phyloP scores from a whole-genome alignment of 495 filamentous ascomycete genomes.

The Talaromyces trachyspermus region DNA sequence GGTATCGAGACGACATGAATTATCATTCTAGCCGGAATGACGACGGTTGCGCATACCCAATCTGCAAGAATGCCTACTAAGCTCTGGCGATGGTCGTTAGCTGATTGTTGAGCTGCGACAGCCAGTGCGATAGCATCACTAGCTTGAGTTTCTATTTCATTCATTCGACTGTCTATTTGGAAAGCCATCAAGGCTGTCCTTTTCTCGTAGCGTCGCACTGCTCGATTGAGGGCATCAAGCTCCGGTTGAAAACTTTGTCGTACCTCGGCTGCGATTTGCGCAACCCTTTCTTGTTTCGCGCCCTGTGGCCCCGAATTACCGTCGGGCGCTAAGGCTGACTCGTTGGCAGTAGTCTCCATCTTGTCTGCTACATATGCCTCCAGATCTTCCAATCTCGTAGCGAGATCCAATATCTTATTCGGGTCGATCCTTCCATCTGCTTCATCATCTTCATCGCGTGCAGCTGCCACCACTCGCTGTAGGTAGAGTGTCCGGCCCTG shows the following conservation, averaged over 20 bases:
- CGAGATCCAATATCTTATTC: slow-evolving; percentile 48
- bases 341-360: slow-evolving; percentile 16
- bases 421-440: slow-evolving; percentile 27
- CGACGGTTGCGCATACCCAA: slow-evolving; percentile 7
- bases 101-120: slow-evolving; percentile 57
- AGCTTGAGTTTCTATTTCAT: slow-evolving; percentile 58
- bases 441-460: slow-evolving; percentile 33
- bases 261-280: slow-evolving; percentile 52
- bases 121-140: slow-evolving; percentile 74
- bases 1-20: slow-evolving; percentile 12
- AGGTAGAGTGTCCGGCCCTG: slow-evolving; percentile 75
- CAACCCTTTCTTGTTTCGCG: slow-evolving; percentile 23
- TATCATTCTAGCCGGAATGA: slow-evolving; percentile 1
- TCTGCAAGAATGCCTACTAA: slow-evolving; percentile 5
- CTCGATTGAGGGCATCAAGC: slow-evolving; percentile 81
- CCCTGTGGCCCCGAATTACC: background rate
- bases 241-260: slow-evolving; percentile 65
- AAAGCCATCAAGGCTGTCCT: slow-evolving; percentile 61
- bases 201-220: slow-evolving; percentile 92
- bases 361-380: slow-evolving; percentile 51
- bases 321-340: too few species aligned
- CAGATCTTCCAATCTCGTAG: slow-evolving; percentile 58
- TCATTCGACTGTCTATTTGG: slow-evolving; percentile 69
- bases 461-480: slow-evolving; percentile 61
- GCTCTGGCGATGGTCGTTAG: slow-evolving; percentile 8